A percentile compares a stretch with the other conserved stretches of the same genome.
Evolutionary conservation across 2,329 filamentous ascomycete species (phyloP).

Genomic region (Talaromyces sp.): DNA sequence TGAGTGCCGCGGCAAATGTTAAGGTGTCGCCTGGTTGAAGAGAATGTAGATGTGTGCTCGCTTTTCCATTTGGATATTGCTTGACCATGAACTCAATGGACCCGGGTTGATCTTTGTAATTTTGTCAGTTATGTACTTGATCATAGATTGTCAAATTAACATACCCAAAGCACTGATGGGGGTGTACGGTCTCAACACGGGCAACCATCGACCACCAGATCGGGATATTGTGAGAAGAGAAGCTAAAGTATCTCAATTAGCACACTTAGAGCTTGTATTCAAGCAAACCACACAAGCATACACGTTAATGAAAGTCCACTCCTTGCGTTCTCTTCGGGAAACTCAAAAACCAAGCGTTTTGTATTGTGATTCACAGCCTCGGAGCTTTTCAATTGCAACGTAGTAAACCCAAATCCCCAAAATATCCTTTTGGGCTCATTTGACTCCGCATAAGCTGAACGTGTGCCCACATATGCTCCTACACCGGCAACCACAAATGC

Average conservation of each 20-base stretch:
- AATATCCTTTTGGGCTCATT: slow-evolving; percentile 8
- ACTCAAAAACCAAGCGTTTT: slow-evolving; percentile 59
- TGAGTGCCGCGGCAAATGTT: slow-evolving; percentile 59
- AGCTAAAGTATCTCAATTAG: slow-evolving; percentile 34
- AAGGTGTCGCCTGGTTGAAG: slow-evolving; percentile 64
- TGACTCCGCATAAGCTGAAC: slow-evolving; percentile 15
- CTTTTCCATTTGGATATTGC: slow-evolving; percentile 67
- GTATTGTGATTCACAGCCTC: slow-evolving; percentile 62
- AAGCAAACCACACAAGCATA: slow-evolving; percentile 28
- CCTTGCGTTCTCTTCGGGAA: slow-evolving; percentile 51
- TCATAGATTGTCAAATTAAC: slow-evolving; percentile 12
- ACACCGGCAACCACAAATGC: slow-evolving; percentile 6
- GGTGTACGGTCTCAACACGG: slow-evolving; percentile 68
- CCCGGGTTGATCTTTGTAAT: slow-evolving; percentile 55
- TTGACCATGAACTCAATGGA: slow-evolving; percentile 68
- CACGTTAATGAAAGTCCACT: slow-evolving; percentile 57
- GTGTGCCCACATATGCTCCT: slow-evolving; percentile 10
- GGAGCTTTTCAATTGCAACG: slow-evolving; percentile 54
- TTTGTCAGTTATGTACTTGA: slow-evolving; percentile 3
- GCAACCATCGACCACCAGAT: slow-evolving; percentile 60
- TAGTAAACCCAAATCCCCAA: slow-evolving; percentile 42
- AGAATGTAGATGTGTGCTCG: slow-evolving; percentile 67
- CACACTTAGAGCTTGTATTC: not conserved
- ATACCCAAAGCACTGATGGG: slow-evolving; percentile 60
- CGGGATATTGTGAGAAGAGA: slow-evolving; percentile 64